A percentile compares a stretch with the other conserved stretches of the same genome.
Evolutionary conservation across 2,329 filamentous ascomycete genomes (phyloP).

Genomic region (Neophaeococcomyces mojaviensis): DNA sequence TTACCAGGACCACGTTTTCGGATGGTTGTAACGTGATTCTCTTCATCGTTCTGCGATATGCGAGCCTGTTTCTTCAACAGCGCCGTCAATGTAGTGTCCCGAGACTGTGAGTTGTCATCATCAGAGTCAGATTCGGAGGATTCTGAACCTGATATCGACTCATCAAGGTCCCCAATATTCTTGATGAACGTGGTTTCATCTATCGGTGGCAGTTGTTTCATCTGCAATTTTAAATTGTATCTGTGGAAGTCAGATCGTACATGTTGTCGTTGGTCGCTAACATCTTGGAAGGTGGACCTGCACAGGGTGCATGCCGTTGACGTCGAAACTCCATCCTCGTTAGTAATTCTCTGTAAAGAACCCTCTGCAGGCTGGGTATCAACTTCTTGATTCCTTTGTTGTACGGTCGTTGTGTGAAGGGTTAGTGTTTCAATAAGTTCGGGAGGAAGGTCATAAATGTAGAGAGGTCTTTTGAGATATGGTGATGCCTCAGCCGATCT

Average conservation of each 20-base stretch:
- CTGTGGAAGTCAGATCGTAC: constrained; percentile 83
- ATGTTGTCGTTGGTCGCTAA: constrained; percentile 78
- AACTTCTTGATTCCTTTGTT: constrained; percentile 18
- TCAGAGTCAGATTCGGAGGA: constrained; percentile 63
- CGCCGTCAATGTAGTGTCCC: constrained; percentile 64
- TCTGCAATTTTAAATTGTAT: constrained; percentile 90
- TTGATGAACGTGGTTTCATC: constrained; percentile 79
- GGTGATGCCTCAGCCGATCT: constrained; percentile 11
- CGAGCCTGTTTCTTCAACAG: constrained; percentile 78
- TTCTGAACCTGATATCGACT: constrained; percentile 77
- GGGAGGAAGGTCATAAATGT: constrained; percentile 72
- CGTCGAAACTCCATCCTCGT: constrained; percentile 35
- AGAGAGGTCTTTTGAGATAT: constrained; percentile 43
- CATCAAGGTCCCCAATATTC: constrained; percentile 75
- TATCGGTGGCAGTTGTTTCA: constrained; percentile 64
- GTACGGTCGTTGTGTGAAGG: constrained; percentile 42
- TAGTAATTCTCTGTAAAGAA: not conserved
- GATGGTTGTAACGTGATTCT: constrained; percentile 40
- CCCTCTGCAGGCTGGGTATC: constrained; percentile 8
- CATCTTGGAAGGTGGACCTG: constrained; percentile 58
- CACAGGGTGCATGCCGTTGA: constrained; percentile 79
- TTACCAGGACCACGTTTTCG: constrained; percentile 55
- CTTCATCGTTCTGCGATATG: constrained; percentile 47
- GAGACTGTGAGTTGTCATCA: constrained; percentile 37
- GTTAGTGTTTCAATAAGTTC: constrained; percentile 64